Base-by-base conservation (phyloP, 2,329 filamentous ascomycete species). In the Verticillium zaregamsianum region DNA sequence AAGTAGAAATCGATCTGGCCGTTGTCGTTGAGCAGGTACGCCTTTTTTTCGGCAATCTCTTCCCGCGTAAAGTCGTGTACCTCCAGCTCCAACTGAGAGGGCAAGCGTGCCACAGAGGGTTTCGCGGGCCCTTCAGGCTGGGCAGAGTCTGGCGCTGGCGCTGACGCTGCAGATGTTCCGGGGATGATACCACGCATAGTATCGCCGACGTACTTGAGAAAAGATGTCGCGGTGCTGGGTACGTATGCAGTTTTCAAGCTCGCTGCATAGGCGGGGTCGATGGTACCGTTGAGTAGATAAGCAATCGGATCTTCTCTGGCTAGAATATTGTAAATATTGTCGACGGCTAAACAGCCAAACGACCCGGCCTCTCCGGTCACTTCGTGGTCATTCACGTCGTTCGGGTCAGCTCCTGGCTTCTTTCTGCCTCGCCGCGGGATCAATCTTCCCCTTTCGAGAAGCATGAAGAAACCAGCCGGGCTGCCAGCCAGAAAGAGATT, bases 281-380 rank as follows among this genome's bases (percentile, higher is more conserved):
- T 88, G 3, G 93, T 90, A 25, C 93, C 92, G 69, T 97, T 99
- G 62, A 98, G 85, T 17, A 94, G 84, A 73, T 97, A 98, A 1
- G 93, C 92, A 61, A 99, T 96, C 2, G 95, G 85, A 68, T 87
- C 86, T 67, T 87, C 84, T 64, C 81, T 82, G 45, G 85, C 79
- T 71, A 98, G 86, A 65, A 99, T 85, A 70, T 99, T 99, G 80
- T 98, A 99, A 61, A 99, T 85, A 72, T 98, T 99, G 77, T 98
- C 92, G 1, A 98, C 90, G 0, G 94, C 92, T 32, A 98, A 80
- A 73, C 95, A 98, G 20, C 95, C 95, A 73, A 96, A 97, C 6
- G 82, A 86, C 33, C 91, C 93, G 20, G 83, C 83, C 49, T 92
- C 86, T n/a, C 90, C 91, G n/a, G 89, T 90, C 35, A 98, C 84